phyloP scores from a whole-genome alignment of 768 basidiomycete genomes.

The Chalciporus chontae region DNA sequence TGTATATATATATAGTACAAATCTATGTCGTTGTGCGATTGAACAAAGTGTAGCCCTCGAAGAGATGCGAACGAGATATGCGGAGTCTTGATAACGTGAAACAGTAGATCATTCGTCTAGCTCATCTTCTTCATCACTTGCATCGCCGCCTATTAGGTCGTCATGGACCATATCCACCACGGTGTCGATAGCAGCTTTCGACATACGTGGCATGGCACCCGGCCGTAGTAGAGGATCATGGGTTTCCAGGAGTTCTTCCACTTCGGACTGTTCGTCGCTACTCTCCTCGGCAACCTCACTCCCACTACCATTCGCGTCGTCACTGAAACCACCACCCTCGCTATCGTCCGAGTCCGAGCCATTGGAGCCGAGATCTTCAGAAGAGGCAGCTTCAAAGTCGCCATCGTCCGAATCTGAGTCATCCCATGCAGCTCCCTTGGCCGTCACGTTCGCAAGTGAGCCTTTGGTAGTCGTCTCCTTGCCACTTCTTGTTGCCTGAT shows the following conservation, averaged over 20 bases:
- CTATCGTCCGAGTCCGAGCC: conserved; percentile 34
- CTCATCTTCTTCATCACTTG: conserved; percentile 43
- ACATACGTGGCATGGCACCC: conserved; percentile 68
- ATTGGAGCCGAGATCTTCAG: conserved; percentile 40
- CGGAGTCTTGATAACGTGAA: not conserved
- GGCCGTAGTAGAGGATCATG: conserved; percentile 62
- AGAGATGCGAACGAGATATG: not conserved
- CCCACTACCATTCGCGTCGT: conserved; percentile 29
- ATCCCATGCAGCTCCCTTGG: conserved; percentile 28
- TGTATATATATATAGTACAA: no score
- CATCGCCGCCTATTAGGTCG: conserved; percentile 43
- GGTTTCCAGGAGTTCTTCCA: conserved; percentile 47
- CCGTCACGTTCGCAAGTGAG: conserved; percentile 11
- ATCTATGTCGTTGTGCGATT: not conserved
- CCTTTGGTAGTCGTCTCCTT: conserved; percentile 1
- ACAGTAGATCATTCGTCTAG: conserved; percentile 38
- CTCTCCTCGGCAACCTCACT: conserved; percentile 33
- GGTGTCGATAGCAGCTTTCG: conserved; percentile 61
- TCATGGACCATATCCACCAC: conserved; percentile 59
- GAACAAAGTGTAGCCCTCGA: no score
- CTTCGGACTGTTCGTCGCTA: conserved; percentile 38
- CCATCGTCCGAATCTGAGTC: conserved; percentile 35
- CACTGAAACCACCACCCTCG: conserved; percentile 25
- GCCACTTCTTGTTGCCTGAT: not conserved
- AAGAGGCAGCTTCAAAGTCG: conserved; percentile 33